Evolutionary conservation across 441 rosid species (phyloP).

Genomic region (Viola pubescens): DNA sequence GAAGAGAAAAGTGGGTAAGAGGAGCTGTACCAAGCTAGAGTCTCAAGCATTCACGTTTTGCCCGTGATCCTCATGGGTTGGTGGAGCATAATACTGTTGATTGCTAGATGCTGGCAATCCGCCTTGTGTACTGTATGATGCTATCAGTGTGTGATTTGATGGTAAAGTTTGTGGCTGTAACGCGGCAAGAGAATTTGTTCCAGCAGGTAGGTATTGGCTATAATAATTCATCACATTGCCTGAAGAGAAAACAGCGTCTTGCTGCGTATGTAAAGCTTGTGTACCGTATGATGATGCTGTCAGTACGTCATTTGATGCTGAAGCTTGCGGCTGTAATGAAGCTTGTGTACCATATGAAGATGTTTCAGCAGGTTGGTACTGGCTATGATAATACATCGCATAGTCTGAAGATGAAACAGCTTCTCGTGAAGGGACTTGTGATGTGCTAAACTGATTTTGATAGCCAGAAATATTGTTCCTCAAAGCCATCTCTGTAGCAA

Average conservation of each 20-base stretch:
- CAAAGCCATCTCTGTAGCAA: not conserved
- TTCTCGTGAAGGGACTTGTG: too few relatives aligned
- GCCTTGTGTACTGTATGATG: not conserved
- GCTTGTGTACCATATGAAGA: too few relatives aligned
- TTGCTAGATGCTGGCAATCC: not conserved
- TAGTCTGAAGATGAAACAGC: too few relatives aligned
- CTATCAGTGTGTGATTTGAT: not conserved
- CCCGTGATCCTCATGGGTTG: not conserved
- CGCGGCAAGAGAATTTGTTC: conserved; percentile 1
- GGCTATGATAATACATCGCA: too few relatives aligned
- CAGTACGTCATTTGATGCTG: too few relatives aligned
- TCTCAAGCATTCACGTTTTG: not conserved
- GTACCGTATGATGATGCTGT: too few relatives aligned
- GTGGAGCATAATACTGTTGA: not conserved
- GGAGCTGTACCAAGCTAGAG: not conserved
- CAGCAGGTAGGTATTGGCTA: conserved; percentile 7
- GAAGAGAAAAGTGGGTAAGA: not conserved
- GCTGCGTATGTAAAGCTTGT: too few relatives aligned
- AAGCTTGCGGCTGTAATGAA: too few relatives aligned
- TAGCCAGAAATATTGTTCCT: too few relatives aligned
- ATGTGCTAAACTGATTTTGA: too few relatives aligned
- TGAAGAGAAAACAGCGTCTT: conserved; percentile 10
- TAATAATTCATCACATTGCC: not conserved
- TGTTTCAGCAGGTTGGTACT: too few relatives aligned
- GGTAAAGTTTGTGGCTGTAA: not conserved